phyloP scores from a whole-genome alignment of 2,329 filamentous ascomycete species.

The Phaeosphaeriaceae sp. region DNA sequence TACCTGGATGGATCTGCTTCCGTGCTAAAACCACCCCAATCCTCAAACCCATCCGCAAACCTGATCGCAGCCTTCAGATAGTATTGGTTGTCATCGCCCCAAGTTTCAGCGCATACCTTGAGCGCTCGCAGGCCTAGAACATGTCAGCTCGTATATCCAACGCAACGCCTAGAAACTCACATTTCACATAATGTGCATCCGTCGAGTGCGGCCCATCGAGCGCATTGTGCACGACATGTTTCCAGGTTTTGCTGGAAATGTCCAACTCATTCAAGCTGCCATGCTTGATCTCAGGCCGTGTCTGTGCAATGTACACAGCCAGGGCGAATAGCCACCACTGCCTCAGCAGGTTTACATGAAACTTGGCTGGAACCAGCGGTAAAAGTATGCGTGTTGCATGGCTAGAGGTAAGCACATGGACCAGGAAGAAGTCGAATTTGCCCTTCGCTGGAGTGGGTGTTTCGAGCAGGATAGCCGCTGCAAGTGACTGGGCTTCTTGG shows the following conservation, averaged over 20 bases:
- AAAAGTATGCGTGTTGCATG: conserved; percentile 89
- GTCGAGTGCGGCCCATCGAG: conserved; percentile 70
- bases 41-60: conserved; percentile 75
- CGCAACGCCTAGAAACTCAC: conserved; percentile 48
- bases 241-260: conserved; percentile 74
- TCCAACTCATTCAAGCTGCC: conserved; percentile 68
- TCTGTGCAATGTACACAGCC: conserved; percentile 76
- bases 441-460: conserved; percentile 41
- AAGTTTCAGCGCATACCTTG: conserved; percentile 75
- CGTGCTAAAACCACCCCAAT: conserved; percentile 65
- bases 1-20: conserved; percentile 22
- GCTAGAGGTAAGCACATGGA: conserved; percentile 77
- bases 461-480: conserved; percentile 67
- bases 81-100: conserved; percentile 69
- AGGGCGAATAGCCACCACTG: conserved; percentile 91
- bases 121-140: conserved; percentile 71
- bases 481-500: conserved; percentile 68
- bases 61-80: conserved; percentile 74
- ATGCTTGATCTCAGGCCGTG: conserved; percentile 75
- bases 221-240: conserved; percentile 74
- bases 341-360: conserved; percentile 75
- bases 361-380: conserved; percentile 74
- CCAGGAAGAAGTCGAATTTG: conserved; percentile 82
- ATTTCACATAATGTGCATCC: conserved; percentile 87
- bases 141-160: conserved; percentile 16